These are phyloP conservation scores for Yueomyces sp. DNA, from an alignment of 805 yeast species.

Conservation along the genomic window DNA sequence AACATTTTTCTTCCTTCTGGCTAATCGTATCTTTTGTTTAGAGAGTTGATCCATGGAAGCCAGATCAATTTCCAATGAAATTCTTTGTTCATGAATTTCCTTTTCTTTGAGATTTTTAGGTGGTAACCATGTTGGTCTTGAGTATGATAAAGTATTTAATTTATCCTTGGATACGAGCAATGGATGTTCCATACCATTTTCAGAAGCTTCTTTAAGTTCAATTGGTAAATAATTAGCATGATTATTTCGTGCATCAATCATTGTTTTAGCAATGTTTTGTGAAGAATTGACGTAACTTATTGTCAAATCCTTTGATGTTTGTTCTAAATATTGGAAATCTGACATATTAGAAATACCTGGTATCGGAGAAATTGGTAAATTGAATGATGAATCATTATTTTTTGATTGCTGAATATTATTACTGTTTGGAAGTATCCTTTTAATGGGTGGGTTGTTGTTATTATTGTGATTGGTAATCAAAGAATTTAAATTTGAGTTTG, in stretches of 20 bases:
- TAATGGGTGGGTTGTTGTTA: not conserved
- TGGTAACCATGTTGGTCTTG: constrained; percentile 61
- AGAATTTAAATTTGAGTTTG: not conserved
- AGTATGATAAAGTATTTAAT: constrained; percentile 35
- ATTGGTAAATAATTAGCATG: constrained; percentile 25
- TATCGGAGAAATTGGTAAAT: constrained; percentile 33
- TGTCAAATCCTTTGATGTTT: constrained; percentile 25
- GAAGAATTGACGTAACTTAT: constrained; percentile 27
- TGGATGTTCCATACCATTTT: constrained; percentile 40
- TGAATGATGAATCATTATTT: constrained; percentile 19
- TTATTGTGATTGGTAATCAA: not conserved
- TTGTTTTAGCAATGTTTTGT: constrained; percentile 21
- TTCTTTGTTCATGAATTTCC: constrained; percentile 42
- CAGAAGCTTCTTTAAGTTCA: constrained; percentile 22
- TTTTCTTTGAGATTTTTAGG: constrained; percentile 45
- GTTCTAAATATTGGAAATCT: constrained; percentile 15
- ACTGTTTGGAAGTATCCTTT: not conserved
- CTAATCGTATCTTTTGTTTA: constrained; percentile 3
- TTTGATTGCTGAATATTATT: constrained; percentile 1
- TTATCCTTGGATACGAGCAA: constrained; percentile 48
- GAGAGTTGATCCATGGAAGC: constrained; percentile 20
- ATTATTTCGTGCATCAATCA: constrained; percentile 22
- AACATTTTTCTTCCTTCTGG: constrained; percentile 11
- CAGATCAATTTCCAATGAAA: constrained; percentile 27
- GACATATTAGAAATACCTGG: constrained; percentile 26